A percentile compares a stretch with the other conserved stretches of the same genome.
phyloP scores from a whole-genome alignment of 495 filamentous ascomycete genomes.

The Elaphomyces granulatus region DNA sequence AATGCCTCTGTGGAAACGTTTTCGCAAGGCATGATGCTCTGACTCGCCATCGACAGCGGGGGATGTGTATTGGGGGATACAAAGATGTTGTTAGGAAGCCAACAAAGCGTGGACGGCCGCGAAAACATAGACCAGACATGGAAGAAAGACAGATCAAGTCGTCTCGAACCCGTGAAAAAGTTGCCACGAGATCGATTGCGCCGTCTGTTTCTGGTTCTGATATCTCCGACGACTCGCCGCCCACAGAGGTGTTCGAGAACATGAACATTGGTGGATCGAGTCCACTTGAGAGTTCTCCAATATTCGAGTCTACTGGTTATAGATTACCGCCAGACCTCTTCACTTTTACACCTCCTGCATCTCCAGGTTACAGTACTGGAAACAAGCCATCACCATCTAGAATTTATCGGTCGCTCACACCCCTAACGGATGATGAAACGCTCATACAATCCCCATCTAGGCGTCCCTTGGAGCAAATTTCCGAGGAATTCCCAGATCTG shows the following conservation, averaged over 20 bases:
- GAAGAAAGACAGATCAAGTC: constrained; percentile 55
- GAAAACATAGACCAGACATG: constrained; percentile 46
- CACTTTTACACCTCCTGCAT: constrained; percentile 35
- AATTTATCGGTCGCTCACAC: constrained; percentile 32
- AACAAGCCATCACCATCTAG: constrained; percentile 32
- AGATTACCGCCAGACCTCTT: constrained; percentile 27
- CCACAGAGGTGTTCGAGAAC: constrained; percentile 23
- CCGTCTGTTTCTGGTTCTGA: constrained; percentile 23
- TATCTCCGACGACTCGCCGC: constrained; percentile 17
- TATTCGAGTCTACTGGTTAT: constrained; percentile 30
- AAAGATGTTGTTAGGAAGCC: constrained; percentile 63
- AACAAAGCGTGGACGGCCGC: constrained; percentile 52
- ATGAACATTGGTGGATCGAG: constrained; percentile 37
- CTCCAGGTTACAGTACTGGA: constrained; percentile 26
- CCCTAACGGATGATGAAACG: constrained; percentile 30
- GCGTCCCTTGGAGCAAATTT: constrained; percentile 11
- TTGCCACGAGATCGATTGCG: constrained; percentile 25
- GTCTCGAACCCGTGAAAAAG: constrained; percentile 32
- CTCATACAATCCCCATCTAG: constrained; percentile 21
- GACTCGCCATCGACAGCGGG: constrained; percentile 83
- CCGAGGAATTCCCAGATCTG: constrained; percentile 13
- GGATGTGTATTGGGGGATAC: constrained; percentile 87
- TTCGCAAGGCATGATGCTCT: constrained; percentile 92
- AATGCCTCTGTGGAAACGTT: constrained; percentile 76
- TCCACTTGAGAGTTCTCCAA: constrained; percentile 20